Evolutionary conservation across 108 stramenopile species (phyloP).

Genomic region (Skeletonema potamos): DNA sequence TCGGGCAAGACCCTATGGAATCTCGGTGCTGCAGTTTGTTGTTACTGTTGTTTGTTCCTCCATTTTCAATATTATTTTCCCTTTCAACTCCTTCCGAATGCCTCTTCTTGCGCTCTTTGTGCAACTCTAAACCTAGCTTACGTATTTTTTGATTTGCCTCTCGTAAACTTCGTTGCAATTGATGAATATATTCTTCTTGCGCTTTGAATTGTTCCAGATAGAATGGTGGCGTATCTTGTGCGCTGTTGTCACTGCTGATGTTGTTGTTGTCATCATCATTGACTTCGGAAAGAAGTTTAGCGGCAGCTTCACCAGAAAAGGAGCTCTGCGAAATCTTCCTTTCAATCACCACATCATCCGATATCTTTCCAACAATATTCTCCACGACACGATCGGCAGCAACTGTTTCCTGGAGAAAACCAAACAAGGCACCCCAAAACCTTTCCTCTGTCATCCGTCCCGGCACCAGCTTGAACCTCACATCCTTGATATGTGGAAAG

Average conservation of each 20-base stretch:
- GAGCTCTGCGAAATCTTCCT: slow-evolving; percentile 5
- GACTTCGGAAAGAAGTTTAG: neutral
- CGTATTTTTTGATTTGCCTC: slow-evolving; percentile 39
- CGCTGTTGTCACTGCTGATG: neutral
- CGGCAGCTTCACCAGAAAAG: neutral
- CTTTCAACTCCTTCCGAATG: neutral
- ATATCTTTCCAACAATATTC: slow-evolving; percentile 10
- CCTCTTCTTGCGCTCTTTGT: slow-evolving; percentile 36
- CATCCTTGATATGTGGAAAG: slow-evolving; percentile 36
- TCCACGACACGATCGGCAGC: slow-evolving; percentile 24
- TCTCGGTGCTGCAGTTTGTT: neutral
- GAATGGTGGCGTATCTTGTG: slow-evolving; percentile 19
- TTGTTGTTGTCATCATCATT: neutral
- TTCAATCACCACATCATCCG: slow-evolving; percentile 5
- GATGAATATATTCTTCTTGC: slow-evolving; percentile 23
- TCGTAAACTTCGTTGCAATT: slow-evolving; percentile 32
- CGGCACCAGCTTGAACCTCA: slow-evolving; percentile 45
- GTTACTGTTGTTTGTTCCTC: neutral
- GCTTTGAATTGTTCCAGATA: slow-evolving; percentile 28
- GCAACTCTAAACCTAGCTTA: slow-evolving; percentile 37
- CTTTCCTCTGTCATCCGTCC: slow-evolving; percentile 30
- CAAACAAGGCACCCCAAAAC: slow-evolving; percentile 43
- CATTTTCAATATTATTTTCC: neutral
- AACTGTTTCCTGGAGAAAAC: slow-evolving; percentile 14
- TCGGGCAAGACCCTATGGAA: slow-evolving; percentile 3